These are phyloP conservation scores for Tephrocybe rancida DNA, from an alignment of 768 basidiomycete genomes.

Conservation along the genomic window DNA sequence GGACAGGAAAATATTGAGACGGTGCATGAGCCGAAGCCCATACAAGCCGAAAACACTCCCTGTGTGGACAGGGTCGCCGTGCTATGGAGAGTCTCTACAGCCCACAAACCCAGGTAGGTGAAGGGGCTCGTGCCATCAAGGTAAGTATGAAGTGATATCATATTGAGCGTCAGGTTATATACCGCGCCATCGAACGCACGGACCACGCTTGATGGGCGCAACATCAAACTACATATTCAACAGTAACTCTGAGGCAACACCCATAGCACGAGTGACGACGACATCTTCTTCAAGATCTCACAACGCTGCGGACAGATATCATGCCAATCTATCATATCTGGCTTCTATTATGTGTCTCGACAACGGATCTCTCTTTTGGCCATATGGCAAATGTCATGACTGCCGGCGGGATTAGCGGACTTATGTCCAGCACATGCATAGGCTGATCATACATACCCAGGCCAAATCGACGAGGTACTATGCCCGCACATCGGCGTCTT, in stretches of 20 bases:
- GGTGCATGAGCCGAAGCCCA: slow-evolving; percentile 66
- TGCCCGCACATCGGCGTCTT: background rate
- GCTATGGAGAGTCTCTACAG: slow-evolving; percentile 61
- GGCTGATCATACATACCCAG: too few relatives aligned
- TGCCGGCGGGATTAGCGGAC: background rate
- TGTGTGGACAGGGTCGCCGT: slow-evolving; percentile 73
- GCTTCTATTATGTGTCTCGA: too few relatives aligned
- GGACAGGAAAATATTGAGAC: slow-evolving; percentile 68
- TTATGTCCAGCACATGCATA: background rate
- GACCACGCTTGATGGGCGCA: slow-evolving; percentile 28
- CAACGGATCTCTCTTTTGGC: too few relatives aligned
- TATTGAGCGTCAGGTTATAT: slow-evolving; percentile 27
- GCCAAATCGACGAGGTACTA: too few relatives aligned
- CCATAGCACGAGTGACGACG: too few relatives aligned
- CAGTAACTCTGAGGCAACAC: background rate
- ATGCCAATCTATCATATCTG: too few relatives aligned
- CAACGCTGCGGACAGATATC: too few relatives aligned
- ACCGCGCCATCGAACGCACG: slow-evolving; percentile 33
- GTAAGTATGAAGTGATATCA: slow-evolving; percentile 42
- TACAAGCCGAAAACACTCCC: slow-evolving; percentile 54
- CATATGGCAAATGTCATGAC: too few relatives aligned
- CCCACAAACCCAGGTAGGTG: slow-evolving; percentile 59
- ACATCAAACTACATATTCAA: background rate
- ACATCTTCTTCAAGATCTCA: too few relatives aligned
- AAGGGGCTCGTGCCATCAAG: too few relatives aligned